Base-by-base conservation (phyloP, 208 protist species). In the Strigomonas galati region DNA sequence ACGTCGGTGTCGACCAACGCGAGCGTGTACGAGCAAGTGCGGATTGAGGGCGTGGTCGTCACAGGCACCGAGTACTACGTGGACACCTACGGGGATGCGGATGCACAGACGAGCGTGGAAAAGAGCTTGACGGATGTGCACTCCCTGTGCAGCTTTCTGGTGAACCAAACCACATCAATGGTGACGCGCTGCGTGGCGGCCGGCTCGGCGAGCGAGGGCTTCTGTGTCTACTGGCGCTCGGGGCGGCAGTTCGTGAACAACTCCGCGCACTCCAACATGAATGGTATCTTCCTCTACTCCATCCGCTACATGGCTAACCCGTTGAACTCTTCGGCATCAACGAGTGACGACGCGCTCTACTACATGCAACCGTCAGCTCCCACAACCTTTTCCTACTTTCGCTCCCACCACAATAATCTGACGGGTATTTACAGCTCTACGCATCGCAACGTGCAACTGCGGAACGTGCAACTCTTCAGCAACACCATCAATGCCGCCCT, bases 141-240 rank as follows among this genome's bases (percentile, higher is more conserved):
- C 14, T 82, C 77, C 3, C 0, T 82, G 52, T 82, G 77, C 62
- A 73, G 77, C 40, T 49, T 82, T 2, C 32, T 78, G 23, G 23
- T 70, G 0, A 82, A 82, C 66, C 32, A 71, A 31, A 78, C 62
- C 9, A 30, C 54, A 32, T 5, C 32, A 2, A 7, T 27, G 5
- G 0, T 52, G 5, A 43, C 57, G 3, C 19, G 27, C 1, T 7
- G 27, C 12, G 19, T 75, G 0, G 76, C 55, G 1, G 71, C 62
- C 15, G 78, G 78, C 6, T 83, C 78, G 44, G 78, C 78, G n/a
- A 76, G 78, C 44, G 78, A 83, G 28, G 78, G 78, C 7, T 71
- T 83, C 17, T 83, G 78, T 49, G 17, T 78, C 23, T 69, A 62
- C 40, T 79, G 67, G 69, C 51, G 68, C 37, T 48, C 44, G 2